Percentiles rank a stretch among this genome's conserved stretches.
phyloP scores from a whole-genome alignment of 805 yeast species.

The Candida montana region DNA sequence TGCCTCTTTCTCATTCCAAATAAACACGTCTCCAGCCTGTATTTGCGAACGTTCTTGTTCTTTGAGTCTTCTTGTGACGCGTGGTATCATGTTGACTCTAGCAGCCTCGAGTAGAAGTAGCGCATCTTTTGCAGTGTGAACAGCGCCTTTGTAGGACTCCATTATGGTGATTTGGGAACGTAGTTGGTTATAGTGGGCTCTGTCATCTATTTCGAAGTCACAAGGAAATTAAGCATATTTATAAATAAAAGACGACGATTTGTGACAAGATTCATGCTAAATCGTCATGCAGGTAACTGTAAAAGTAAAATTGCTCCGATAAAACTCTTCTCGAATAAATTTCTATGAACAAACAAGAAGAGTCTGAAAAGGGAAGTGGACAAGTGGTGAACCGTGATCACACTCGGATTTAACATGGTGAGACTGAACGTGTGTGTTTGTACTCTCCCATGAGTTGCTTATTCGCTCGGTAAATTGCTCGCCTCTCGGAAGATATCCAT shows the following conservation, averaged over 20 bases:
- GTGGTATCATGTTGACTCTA: conserved; percentile 48
- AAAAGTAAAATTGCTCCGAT: conserved; percentile 2
- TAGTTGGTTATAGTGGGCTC: too few species aligned
- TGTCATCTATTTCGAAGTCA: background rate
- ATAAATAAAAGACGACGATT: conserved; percentile 1
- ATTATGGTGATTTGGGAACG: conserved; percentile 28
- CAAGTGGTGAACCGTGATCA: too few species aligned
- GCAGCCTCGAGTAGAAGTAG: conserved; percentile 62
- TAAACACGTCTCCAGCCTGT: conserved; percentile 54
- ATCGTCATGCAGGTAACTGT: conserved; percentile 2
- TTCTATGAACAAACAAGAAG: too few species aligned
- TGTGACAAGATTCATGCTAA: conserved; percentile 3
- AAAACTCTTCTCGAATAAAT: background rate
- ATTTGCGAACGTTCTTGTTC: conserved; percentile 46
- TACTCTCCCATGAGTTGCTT: too few species aligned
- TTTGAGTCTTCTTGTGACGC: conserved; percentile 52
- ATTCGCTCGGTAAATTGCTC: too few species aligned
- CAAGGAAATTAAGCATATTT: conserved; percentile 1
- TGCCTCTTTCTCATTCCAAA: conserved; percentile 69
- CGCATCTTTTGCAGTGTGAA: conserved; percentile 56
- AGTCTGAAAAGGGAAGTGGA: too few species aligned
- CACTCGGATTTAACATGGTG: too few species aligned
- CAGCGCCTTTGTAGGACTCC: conserved; percentile 60
- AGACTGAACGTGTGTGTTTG: too few species aligned
- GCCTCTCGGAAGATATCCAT: background rate